Evolutionary conservation across 768 basidiomycete genomes (phyloP), one percentile per base, ranked within the genome.

Genomic region (Amanita phalloides): DNA sequence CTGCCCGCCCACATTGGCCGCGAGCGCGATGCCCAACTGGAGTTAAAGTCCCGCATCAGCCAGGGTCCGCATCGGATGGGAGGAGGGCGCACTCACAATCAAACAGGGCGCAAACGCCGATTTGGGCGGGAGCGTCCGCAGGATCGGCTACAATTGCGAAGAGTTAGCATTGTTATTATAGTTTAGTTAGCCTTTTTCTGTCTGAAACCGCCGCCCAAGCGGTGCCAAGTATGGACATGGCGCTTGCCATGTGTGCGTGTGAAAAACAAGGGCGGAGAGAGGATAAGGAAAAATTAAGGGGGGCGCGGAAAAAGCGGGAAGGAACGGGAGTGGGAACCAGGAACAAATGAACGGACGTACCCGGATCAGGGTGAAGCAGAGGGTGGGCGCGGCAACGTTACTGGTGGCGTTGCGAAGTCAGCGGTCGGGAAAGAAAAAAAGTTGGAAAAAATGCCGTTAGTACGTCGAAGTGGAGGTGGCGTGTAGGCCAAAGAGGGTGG

Each of bases 1-100:
- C 66, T 97, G 94, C 0, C 96, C 96, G 10, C 96, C 96, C 54
- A 98, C 93, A 62, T 98, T 99, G 17, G 94, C 92, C 0, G 95
- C 93, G n/a, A 99, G 77, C 0, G 96, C 95, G 57, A 99, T 98
- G 6, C 87, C 94, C 49, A 99, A 78, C 92, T 96, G 51, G 2
- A 9, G 20, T 30, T 10, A 55, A 4, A 30, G 13, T 43, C 36
- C 44, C 37, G 4, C 1, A 9, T 49, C 37, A 39, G 10, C 25
- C 6, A 25, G 11, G 6, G 23, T 28, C 17, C 17, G 8, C 21
- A 6, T 23, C 20, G 28, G 25, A 13, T 9, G 17, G 1, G 9
- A 9, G 32, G 2, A 32, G 20, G 36, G 13, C 13, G 36, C 23
- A 70, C 90, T 71, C 61, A 94, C 92, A 57, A 99, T 91, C 49